These are phyloP conservation scores for Phytophthora foliorum DNA, from an alignment of 352 stramenopile species.

Conservation along the genomic window DNA sequence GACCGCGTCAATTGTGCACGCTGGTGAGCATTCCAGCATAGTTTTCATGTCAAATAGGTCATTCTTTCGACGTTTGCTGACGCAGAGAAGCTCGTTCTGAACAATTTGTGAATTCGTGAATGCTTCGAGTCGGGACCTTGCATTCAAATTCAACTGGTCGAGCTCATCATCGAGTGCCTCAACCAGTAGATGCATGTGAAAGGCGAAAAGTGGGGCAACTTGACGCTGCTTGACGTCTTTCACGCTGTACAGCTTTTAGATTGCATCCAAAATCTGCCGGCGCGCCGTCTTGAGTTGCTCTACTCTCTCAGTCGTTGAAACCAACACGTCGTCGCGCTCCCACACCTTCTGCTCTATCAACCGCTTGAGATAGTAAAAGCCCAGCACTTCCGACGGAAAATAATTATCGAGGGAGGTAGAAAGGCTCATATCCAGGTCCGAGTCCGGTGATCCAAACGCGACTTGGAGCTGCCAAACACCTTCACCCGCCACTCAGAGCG, in stretches of 20 bases:
- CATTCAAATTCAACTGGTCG: not conserved
- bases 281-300: conserved; percentile 41
- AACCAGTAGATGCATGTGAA: conserved; percentile 30
- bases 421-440: conserved; percentile 73
- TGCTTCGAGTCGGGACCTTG: not conserved
- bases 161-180: conserved; percentile 29
- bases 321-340: conserved; percentile 10
- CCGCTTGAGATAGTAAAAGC: conserved; percentile 47
- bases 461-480: conserved; percentile 78
- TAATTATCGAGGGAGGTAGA: conserved; percentile 6
- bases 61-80: conserved; percentile 43
- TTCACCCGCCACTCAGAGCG: conserved; percentile 46
- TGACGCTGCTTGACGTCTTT: conserved; percentile 23
- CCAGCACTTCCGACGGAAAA: conserved; percentile 26
- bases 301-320: conserved; percentile 22
- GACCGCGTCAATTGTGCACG: conserved; percentile 56
- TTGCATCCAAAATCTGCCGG: conserved; percentile 1
- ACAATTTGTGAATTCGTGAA: conserved; percentile 5
- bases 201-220: conserved; percentile 39
- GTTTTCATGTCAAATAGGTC: conserved; percentile 49
- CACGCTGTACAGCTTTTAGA: conserved; percentile 16
- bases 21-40: conserved; percentile 36
- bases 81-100: conserved; percentile 33
- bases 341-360: conserved; percentile 36
- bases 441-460: conserved; percentile 62